Base-by-base conservation (phyloP, 148 eudicot species). In the Arbutus unedo region DNA sequence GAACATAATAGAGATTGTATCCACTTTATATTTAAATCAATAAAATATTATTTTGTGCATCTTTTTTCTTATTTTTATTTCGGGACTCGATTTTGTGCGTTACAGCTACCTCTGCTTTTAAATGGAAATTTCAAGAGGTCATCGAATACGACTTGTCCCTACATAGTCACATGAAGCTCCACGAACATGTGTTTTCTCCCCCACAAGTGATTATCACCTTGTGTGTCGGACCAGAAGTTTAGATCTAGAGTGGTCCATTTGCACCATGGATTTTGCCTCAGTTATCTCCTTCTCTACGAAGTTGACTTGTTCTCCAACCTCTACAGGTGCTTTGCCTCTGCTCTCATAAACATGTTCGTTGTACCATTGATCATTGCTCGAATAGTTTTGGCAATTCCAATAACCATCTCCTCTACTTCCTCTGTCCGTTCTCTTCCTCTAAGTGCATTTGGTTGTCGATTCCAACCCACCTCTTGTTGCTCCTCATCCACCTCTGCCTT, bases 131-230 rank as follows among this genome's bases (percentile, higher is more conserved):
- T 62, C 50, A 84, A 72, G 4, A 21, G 18, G 25, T 85, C 84
- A 9, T 77, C 86, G 66, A 85, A 81, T 3, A 76, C 18, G n/a
- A 85, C 66, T 16, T 81, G 16, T 51, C 81, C 81, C 4, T 7
- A 18, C 4, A 85, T 25, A 6, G 74, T 21, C 38, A 76, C 81
- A 44, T 85, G 81, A 38, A 81, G 50, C 16, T 62, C 59, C 15
- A 25, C 38, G 48, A 84, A 74, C 13, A 70, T 23, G 5, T 68
- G 41, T 44, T 74, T 81, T 3, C 47, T 48, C 7, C 76, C 76
- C 83, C 50, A 50, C 81, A 80, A 81, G 47, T 80, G 83, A 51
- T 81, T 81, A 60, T 76, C 76, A 38, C 83, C 86, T 8, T 77
- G 83, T 11, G 4, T 48, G 14, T 84, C 76, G 13, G 81, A 84